Base-by-base conservation (phyloP, 495 filamentous ascomycete species). In the Cladorrhinum samala region DNA sequence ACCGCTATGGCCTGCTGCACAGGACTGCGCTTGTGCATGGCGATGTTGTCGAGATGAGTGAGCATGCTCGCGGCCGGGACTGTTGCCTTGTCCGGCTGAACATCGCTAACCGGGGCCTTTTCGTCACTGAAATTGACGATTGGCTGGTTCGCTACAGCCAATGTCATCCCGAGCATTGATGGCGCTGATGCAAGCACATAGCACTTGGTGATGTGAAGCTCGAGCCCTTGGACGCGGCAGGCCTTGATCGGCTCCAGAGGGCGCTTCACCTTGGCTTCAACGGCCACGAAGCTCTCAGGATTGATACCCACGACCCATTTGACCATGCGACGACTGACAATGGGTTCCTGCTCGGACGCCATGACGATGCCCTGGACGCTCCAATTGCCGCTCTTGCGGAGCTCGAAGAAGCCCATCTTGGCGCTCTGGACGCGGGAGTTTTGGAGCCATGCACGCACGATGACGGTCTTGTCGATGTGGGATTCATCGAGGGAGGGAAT, bases 381-480 rank as follows among this genome's bases (percentile, higher is more conserved):
- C 72, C 69, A 74, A 61, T 83, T 80, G 40, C 83, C 82, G 61
- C 87, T 83, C 73, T 95, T 84, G 51, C 91, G 78, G 50, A 97
- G 78, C 68, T 93, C 88, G 63, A 96, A 77, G 72, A 97, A 97
- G 52, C 82, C 86, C 75, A 96, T 82, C 71, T 95, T 93, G 53
- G 88, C 86, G 59, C 88, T 87, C 73, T 96, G 88, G 50, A 86
- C 83, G 56, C 91, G 77, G 20, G 87, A 74, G 73, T 91, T 94
- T 67, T 95, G 89, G 27, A 96, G 75, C 69, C 88, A 85, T 4
- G 86, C 91, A 17, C 91, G 80, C 55, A 96, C 79, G n/a, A 81
- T 79, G 37, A 96, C 77, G 51, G 84, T 82, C 72, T 91, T 83
- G 55, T 86, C 86, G 36, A 87, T 72, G 62, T 83, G 70, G 17